Percentiles rank a stretch among this genome's conserved stretches.
These are phyloP conservation scores for Psidium guajava DNA, from an alignment of 345 rosid genomes.

Conservation along the genomic window DNA sequence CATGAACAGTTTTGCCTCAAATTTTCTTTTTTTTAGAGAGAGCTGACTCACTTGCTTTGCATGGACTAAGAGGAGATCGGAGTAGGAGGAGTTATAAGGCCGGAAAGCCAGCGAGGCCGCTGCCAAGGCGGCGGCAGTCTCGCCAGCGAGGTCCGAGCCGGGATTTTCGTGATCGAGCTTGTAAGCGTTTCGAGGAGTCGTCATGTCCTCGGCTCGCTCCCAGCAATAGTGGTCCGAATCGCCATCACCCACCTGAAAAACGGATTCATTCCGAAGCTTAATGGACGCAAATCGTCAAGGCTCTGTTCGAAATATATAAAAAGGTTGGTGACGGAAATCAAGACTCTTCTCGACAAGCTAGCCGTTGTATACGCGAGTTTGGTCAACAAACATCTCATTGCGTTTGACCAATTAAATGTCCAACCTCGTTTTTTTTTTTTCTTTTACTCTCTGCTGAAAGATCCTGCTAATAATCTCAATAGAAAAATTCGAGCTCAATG, in stretches of 20 bases:
- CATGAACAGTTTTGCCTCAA: background rate
- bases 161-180: conserved; percentile 58
- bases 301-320: background rate
- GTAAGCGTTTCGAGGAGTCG: conserved; percentile 66
- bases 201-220: conserved; percentile 90
- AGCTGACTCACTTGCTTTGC: conserved; percentile 47
- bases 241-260: conserved; percentile 64
- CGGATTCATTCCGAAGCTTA: background rate
- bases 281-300: background rate
- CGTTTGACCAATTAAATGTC: background rate
- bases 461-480: background rate
- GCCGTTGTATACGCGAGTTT: background rate
- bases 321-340: background rate
- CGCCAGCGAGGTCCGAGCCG: conserved; percentile 78
- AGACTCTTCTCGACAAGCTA: background rate
- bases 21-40: background rate
- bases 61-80: conserved; percentile 44
- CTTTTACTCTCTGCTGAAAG: background rate
- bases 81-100: conserved; percentile 73
- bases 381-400: background rate
- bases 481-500: background rate
- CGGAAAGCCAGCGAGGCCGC: conserved; percentile 71
- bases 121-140: conserved; percentile 81
- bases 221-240: conserved; percentile 81
- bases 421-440: background rate